Evolutionary conservation across 2,329 filamentous ascomycete species (phyloP).

Genomic region (Penicillium hesseltinei): DNA sequence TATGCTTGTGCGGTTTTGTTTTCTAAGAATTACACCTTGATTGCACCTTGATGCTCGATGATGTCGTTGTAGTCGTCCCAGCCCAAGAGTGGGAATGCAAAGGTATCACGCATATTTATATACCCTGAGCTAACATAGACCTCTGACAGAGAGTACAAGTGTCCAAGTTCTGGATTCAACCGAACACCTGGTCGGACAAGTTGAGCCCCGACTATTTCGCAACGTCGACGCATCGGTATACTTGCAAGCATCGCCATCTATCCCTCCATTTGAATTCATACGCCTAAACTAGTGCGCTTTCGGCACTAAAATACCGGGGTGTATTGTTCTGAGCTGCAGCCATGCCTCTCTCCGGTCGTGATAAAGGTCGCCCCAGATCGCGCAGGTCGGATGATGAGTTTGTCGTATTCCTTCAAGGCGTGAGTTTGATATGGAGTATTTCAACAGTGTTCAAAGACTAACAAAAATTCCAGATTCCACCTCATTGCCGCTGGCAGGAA

Average conservation of each 20-base stretch:
- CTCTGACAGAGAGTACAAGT: not conserved
- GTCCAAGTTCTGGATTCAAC: slow-evolving; percentile 10
- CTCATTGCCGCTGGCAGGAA: slow-evolving; percentile 47
- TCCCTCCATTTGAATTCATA: not conserved
- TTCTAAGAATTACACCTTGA: not conserved
- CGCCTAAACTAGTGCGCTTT: slow-evolving; percentile 1
- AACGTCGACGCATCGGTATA: slow-evolving; percentile 8
- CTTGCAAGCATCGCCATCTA: not conserved
- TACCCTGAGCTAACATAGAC: not conserved
- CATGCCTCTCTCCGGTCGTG: slow-evolving; percentile 35
- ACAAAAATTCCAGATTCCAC: slow-evolving; percentile 35
- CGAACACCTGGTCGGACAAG: slow-evolving; percentile 11
- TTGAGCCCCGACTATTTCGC: slow-evolving; percentile 14
- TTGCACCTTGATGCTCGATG: not conserved
- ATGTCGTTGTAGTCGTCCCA: not conserved
- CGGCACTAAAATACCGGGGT: not conserved
- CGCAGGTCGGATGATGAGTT: slow-evolving; percentile 44
- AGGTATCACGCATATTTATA: not conserved
- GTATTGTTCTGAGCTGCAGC: slow-evolving; percentile 2
- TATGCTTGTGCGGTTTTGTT: not conserved
- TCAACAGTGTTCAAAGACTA: slow-evolving; percentile 9
- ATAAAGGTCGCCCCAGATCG: slow-evolving; percentile 33
- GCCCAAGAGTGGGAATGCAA: not conserved
- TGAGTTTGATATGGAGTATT: slow-evolving; percentile 22
- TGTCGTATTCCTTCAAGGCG: slow-evolving; percentile 46